These are phyloP conservation scores for Parathielavia hyrcaniae DNA, from an alignment of 495 filamentous ascomycete genomes.

Conservation along the genomic window DNA sequence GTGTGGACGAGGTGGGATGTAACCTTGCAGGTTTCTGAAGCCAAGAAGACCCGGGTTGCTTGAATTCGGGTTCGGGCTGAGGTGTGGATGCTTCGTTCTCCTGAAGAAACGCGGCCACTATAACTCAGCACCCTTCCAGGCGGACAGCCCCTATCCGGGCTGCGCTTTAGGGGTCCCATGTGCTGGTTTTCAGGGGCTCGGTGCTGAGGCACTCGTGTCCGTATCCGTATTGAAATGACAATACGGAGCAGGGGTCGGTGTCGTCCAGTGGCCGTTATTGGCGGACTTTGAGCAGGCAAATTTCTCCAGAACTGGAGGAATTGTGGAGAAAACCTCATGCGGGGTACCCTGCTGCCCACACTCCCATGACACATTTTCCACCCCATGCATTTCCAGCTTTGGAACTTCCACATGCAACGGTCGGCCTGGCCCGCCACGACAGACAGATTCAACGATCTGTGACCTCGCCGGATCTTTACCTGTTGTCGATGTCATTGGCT, in stretches of 20 bases:
- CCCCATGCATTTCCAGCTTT: background rate
- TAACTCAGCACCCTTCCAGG: constrained; percentile 1
- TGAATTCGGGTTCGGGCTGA: background rate
- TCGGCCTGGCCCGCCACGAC: constrained; percentile 1
- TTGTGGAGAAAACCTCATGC: constrained; percentile 23
- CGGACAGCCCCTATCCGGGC: background rate
- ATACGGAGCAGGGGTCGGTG: background rate
- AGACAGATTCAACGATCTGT: background rate
- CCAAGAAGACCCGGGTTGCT: background rate
- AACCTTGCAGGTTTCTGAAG: too few relatives aligned
- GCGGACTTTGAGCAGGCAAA: constrained; percentile 22
- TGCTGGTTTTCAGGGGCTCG: background rate
- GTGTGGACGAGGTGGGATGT: background rate
- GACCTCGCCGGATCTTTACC: constrained; percentile 3
- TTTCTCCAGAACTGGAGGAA: constrained; percentile 25
- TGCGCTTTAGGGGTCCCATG: background rate
- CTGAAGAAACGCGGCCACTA: background rate
- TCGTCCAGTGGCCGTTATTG: constrained; percentile 13
- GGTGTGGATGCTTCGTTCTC: background rate
- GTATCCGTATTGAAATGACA: constrained; percentile 10
- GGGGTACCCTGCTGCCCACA: constrained; percentile 17
- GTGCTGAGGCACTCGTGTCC: background rate
- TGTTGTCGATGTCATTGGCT: constrained; percentile 1
- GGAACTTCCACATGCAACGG: background rate
- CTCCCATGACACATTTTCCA: constrained; percentile 1